Evolutionary conservation across 352 stramenopile species (phyloP), one percentile per base, ranked within the genome.

Genomic region (Phytophthora constricta): DNA sequence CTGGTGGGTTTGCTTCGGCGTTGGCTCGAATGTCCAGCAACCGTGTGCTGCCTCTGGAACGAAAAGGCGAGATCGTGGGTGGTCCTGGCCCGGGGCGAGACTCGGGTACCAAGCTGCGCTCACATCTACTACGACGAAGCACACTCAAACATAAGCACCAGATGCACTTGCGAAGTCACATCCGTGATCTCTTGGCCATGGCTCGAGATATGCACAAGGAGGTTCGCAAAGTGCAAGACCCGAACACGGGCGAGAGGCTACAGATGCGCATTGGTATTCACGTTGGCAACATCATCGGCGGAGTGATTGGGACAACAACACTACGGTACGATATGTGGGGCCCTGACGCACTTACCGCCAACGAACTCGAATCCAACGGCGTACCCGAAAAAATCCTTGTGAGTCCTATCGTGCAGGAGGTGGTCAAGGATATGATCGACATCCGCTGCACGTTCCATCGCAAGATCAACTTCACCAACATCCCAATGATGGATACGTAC

Each of bases 321-420:
- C 58, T 96, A n/a, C 86, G 87, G 13, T 96, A 95, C 65, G 89
- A 96, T 49, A 96, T 96, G 85, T 96, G 87, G 89, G 87, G 89
- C 0, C 85, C 86, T 0, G 87, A 96, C 27, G 87, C 87, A 1
- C 76, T 96, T 9, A 95, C 86, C 0, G 89, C 85, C 13, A 96
- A 97, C 53, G 86, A 93, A 31, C 78, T 97, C n/a, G 89, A 97
- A 65, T 92, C 82, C 8, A 94, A 95, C 50, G 84, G 89, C 39
- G 81, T 93, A 10, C 87, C 89, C 1, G 87, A 92, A 52, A 86
- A 82, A 27, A 94, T 86, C 46, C 74, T 96, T 14, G 86, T 96
- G 61, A 94, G 86, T 37, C 79, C 80, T 3, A 72, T 90, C 49
- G 88, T 96, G 8, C 87, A 92, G 68, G 81, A 92, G 13, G 86